A percentile compares a stretch with the other conserved stretches of the same genome.
phyloP scores from a whole-genome alignment of 352 stramenopile genomes.

The Pythium periplocum region DNA sequence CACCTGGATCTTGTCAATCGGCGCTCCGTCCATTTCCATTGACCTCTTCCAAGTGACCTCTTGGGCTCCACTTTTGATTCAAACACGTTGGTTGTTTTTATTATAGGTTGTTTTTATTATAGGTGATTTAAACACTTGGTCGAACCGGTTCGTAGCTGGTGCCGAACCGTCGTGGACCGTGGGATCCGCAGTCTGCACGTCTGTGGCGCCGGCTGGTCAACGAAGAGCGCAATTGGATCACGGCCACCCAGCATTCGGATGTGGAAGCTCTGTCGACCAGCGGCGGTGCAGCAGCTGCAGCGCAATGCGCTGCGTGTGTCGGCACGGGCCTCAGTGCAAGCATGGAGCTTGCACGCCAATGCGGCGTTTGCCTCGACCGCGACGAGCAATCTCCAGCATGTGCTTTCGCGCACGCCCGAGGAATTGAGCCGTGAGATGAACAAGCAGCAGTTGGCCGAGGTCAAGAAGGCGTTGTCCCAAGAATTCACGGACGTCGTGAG shows the following conservation, averaged over 20 bases:
- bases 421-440: constrained; percentile 36
- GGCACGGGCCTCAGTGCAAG: constrained; percentile 1
- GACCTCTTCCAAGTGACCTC: background rate
- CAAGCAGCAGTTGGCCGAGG: constrained; percentile 20
- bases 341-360: constrained; percentile 3
- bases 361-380: constrained; percentile 30
- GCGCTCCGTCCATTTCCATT: constrained; percentile 4
- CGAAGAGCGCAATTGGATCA: too few relatives aligned
- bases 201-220: constrained; percentile 7
- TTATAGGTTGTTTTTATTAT: constrained; percentile 5
- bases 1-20: constrained; percentile 45
- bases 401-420: constrained; percentile 32
- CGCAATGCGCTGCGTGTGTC: constrained; percentile 13
- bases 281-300: constrained; percentile 37
- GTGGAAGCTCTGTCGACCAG: constrained; percentile 51
- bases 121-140: background rate
- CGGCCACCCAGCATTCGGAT: constrained; percentile 14
- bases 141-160: too few relatives aligned
- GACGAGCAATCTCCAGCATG: constrained; percentile 34
- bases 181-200: constrained; percentile 7
- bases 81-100: constrained; percentile 5
- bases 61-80: constrained; percentile 6
- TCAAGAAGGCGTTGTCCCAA: constrained; percentile 32
- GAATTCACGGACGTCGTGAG: constrained; percentile 27
- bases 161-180: too few relatives aligned